Evolutionary conservation across 2,329 filamentous ascomycete species (phyloP), one percentile per base, ranked within the genome.

Genomic region (Fusarium sp.): DNA sequence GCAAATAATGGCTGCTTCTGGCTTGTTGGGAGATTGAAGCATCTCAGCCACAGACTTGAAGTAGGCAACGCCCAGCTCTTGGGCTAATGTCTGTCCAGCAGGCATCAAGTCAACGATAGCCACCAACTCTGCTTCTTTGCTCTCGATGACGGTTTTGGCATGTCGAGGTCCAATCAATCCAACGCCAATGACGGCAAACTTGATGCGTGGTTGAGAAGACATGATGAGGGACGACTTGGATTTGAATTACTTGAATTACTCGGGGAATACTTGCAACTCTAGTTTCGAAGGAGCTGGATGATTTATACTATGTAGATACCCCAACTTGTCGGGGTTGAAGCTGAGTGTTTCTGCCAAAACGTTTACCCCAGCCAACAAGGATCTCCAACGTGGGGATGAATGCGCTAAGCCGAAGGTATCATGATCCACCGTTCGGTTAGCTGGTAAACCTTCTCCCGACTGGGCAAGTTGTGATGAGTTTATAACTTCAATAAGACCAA

Each of bases 1-100:
- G 82, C 89, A 89, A 58, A 91, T 84, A 45, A 91, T 87, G 24
- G 88, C 88, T 38, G 85, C 88, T 58, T 89, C 84, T 13, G 88
- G 87, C n/a, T 80, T 82, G 50, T 79, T 47, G 8, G 72, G 34
- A 0, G 82, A 83, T 6, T 78, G 71, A 0, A 90, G 75, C 70
- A 90, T 83, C 0, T 81, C 80, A 4, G 82, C 60, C 3, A 90
- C 79, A 5, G 85, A 77, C 1, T 67, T 59, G 62, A 76, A 79
- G 50, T 79, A 74, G 6, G 75, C 34, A 2, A 76, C 72, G 0
- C 72, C 70, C 1, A 80, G 60, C 10, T 79, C 73, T 5, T 67
- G 45, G 4, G 80, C 79, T 2, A 81, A 35, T 2, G 38, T 47
- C 11, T 63, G 61, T 0, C 71, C 79, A 14, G 63, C 65, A 16